These are phyloP conservation scores for Boletus rubroflammeus DNA, from an alignment of 768 basidiomycete genomes.

Conservation along the genomic window DNA sequence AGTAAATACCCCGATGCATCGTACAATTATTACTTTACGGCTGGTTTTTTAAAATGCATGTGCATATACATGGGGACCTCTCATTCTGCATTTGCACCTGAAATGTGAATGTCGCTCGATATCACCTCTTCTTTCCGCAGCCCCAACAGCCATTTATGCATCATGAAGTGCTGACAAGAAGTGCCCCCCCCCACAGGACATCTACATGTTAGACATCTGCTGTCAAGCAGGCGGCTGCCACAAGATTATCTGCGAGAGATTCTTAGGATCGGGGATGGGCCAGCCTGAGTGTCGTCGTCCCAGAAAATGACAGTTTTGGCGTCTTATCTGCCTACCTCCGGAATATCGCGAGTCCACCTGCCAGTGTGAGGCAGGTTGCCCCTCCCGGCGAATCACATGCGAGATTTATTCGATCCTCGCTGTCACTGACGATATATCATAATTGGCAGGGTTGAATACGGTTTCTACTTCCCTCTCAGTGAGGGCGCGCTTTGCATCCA, in stretches of 20 bases:
- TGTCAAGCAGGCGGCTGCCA: not conserved
- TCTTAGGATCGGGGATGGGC: not conserved
- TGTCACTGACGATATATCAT: not conserved
- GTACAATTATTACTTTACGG: slow-evolving; percentile 17
- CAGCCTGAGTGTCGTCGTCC: not conserved
- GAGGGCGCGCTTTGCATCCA: not conserved
- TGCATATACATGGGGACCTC: not conserved
- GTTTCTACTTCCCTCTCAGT: not conserved
- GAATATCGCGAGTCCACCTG: not conserved
- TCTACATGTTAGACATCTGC: not conserved
- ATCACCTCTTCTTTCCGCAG: no score
- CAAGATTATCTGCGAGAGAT: not conserved
- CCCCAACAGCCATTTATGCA: no score
- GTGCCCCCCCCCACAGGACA: no score
- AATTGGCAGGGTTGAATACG: not conserved
- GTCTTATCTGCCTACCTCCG: not conserved
- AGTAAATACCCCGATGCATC: slow-evolving; percentile 17
- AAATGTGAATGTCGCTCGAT: no score
- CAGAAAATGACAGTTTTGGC: not conserved
- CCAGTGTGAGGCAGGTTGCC: not conserved
- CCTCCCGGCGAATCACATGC: not conserved
- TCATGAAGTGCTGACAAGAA: no score
- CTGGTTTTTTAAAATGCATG: not conserved
- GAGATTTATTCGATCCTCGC: not conserved
- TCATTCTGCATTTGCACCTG: not conserved